phyloP scores from a whole-genome alignment of 495 filamentous ascomycete genomes.

The Aspergillus homomorphus region DNA sequence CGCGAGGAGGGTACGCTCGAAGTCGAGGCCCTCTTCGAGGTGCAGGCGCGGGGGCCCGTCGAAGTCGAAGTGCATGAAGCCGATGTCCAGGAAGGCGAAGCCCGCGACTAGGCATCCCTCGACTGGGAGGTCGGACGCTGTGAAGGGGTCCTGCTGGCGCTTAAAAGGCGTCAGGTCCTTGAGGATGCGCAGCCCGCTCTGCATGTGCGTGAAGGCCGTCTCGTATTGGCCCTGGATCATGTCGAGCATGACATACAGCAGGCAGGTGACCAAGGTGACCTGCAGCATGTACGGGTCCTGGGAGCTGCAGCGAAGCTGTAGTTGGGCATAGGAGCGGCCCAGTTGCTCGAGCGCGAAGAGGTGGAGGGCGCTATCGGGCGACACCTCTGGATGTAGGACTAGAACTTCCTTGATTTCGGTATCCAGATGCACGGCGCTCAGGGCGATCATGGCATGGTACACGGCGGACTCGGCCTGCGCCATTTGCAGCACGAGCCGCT shows the following conservation, averaged over 20 bases:
- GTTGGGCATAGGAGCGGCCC: conserved; percentile 14
- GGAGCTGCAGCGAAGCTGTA: conserved; percentile 14
- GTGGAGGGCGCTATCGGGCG: no score
- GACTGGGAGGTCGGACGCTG: not conserved
- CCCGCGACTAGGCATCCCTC: conserved; percentile 6
- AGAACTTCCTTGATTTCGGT: no score
- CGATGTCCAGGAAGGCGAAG: conserved; percentile 1
- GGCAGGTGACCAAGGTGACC: conserved; percentile 21
- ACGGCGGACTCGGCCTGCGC: no score
- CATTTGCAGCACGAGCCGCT: no score
- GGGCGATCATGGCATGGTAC: no score
- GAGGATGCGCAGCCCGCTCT: conserved; percentile 22
- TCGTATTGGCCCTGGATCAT: conserved; percentile 19
- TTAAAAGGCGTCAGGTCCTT: conserved; percentile 7
- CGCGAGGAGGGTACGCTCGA: no score
- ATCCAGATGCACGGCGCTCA: no score
- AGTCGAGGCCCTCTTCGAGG: no score
- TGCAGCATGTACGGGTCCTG: conserved; percentile 19
- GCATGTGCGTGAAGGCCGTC: conserved; percentile 18
- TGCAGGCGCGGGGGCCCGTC: no score
- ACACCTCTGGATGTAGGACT: no score
- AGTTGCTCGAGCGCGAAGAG: conserved; percentile 23
- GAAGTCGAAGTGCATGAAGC: no score
- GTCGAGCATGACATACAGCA: conserved; percentile 22
- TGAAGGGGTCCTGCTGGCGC: conserved; percentile 6